phyloP scores from a whole-genome alignment of 129 eudicot genomes.

The Flaveria sonorensis region DNA sequence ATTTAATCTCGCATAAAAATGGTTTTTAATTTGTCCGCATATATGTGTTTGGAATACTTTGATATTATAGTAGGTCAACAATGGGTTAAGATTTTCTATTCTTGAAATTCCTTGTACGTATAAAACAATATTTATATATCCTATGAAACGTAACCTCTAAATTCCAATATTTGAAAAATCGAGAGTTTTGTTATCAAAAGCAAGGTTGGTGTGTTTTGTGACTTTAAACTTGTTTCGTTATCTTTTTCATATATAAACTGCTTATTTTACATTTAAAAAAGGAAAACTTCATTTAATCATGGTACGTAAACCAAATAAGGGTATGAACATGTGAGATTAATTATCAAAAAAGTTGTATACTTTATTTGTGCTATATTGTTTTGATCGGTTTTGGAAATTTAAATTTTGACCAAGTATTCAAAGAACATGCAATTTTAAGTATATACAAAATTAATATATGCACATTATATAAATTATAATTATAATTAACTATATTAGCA shows the following conservation, averaged over 20 bases:
- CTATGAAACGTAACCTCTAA: constrained; percentile 25
- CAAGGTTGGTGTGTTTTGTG: constrained; percentile 33
- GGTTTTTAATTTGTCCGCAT: neutral
- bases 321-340: neutral
- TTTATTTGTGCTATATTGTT: neutral
- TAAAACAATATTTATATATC: constrained; percentile 19
- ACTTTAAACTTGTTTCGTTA: neutral
- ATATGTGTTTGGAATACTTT: constrained; percentile 22
- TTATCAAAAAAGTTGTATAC: neutral
- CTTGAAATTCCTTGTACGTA: constrained; percentile 34
- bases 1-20: constrained; percentile 3
- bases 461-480: neutral
- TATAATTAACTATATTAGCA: too few species aligned
- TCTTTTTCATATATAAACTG: neutral
- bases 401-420: neutral
- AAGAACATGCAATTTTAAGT: neutral
- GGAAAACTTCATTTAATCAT: neutral
- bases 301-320: neutral
- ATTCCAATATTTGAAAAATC: constrained; percentile 9
- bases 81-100: constrained; percentile 24
- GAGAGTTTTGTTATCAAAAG: constrained; percentile 22
- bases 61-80: constrained; percentile 24
- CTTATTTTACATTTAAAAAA: neutral
- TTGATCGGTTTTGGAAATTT: neutral
- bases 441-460: neutral